Evolutionary conservation across 148 eudicot genomes (phyloP), one percentile per base, ranked within the genome.

Genomic region (Oxyria digyna): DNA sequence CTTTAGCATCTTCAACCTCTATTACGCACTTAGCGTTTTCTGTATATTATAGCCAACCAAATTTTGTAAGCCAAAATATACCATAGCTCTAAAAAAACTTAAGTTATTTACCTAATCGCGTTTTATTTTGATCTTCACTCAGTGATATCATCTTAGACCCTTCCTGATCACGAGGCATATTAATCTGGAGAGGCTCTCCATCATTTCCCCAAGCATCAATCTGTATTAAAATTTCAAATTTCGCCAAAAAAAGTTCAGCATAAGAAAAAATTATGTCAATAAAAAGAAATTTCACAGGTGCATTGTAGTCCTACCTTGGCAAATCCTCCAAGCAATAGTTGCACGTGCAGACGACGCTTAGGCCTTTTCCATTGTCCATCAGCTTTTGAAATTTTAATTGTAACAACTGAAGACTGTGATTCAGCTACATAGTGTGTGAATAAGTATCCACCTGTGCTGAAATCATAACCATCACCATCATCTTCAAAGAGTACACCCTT

Each of bases 391-490:
- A 84, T 75, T 70, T 78, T 88, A 68, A 95, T 62, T n/a, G 85
- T 95, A 37, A 91, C 89, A 75, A 83, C 78, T 23, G 96, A 91
- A 69, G 88, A 84, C 71, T 82, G 70, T 46, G 78, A 83, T 78
- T 91, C 87, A 80, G 99, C 99, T 72, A 49, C 78, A 78, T 95
- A 95, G 79, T 87, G 78, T 71, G 99, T 88, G 40, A 91, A 78
- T 8, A 91, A 82, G 82, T 85, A 91, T 38, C 81, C 85, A 18
- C 91, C 96, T 76, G 49, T 80, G 9, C 77, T 87, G 83, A 87
- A 95, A 55, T 79, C 97, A 75, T 88, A 95, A 42, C 99, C 99
- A 80, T 95, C 99, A 68, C 97, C 99, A 73, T 87, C 96, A 78
- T 95, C 99, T 83, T 95, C 99, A 75, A 83, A 95, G 54, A 88